Percentiles rank a stretch among this genome's conserved stretches.
These are phyloP conservation scores for Maudiozyma serrabonitensis DNA, from an alignment of 805 yeast genomes.

Conservation along the genomic window DNA sequence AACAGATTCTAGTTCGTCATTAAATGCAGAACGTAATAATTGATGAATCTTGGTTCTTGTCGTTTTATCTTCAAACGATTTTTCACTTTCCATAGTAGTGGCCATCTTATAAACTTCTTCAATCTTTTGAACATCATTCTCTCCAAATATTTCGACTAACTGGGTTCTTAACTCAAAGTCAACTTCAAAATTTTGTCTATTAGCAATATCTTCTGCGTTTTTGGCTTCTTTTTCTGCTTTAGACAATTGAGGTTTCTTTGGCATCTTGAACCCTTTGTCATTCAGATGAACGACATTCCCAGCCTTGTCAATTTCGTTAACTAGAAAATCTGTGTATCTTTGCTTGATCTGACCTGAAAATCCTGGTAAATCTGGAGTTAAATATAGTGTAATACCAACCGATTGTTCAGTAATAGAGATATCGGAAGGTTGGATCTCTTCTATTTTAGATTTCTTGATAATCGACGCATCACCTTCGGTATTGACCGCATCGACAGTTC, in stretches of 20 bases:
- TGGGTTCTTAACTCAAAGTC: conserved; percentile 37
- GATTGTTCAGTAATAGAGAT: conserved; percentile 56
- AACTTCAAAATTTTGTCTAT: conserved; percentile 32
- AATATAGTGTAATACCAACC: conserved; percentile 77
- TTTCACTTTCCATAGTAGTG: conserved; percentile 46
- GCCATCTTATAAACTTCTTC: conserved; percentile 47
- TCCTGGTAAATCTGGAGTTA: conserved; percentile 47
- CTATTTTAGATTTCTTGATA: conserved; percentile 10
- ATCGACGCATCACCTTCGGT: not conserved
- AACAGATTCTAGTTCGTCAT: conserved; percentile 64
- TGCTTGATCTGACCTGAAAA: conserved; percentile 77
- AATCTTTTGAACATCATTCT: conserved; percentile 46
- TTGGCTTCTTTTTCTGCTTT: conserved; percentile 32
- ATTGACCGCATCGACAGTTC: conserved; percentile 8
- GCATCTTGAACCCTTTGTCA: conserved; percentile 61
- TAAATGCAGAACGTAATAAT: conserved; percentile 61
- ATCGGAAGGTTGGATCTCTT: not conserved
- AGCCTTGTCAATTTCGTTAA: conserved; percentile 66
- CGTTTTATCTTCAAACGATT: conserved; percentile 54
- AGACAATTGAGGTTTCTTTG: conserved; percentile 38
- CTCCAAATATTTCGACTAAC: conserved; percentile 49
- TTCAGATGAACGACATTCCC: conserved; percentile 66
- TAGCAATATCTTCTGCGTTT: conserved; percentile 22
- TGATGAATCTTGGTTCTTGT: conserved; percentile 74
- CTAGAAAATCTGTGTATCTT: conserved; percentile 87